phyloP scores from a whole-genome alignment of 495 filamentous ascomycete genomes.

The Xanthoparmelia taractica region DNA sequence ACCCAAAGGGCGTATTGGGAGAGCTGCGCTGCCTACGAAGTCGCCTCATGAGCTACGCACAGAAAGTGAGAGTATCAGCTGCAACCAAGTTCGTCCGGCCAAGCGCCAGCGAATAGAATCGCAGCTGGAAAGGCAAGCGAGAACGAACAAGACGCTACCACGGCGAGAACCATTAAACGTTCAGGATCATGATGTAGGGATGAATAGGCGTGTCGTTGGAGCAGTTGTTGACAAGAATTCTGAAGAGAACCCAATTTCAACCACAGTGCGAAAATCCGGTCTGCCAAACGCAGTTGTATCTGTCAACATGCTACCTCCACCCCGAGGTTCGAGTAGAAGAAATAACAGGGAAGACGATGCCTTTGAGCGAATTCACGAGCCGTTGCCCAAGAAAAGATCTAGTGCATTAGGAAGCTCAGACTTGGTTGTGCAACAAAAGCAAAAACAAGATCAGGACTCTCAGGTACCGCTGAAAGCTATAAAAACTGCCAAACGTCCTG shows the following conservation, averaged over 20 bases:
- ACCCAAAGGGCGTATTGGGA: constrained; percentile 42
- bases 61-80: constrained; percentile 24
- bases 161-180: background rate
- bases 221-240: background rate
- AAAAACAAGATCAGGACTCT: background rate
- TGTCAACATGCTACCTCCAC: background rate
- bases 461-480: background rate
- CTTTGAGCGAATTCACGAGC: background rate
- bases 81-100: constrained; percentile 31
- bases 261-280: background rate
- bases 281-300: background rate
- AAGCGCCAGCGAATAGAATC: constrained; percentile 41
- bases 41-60: constrained; percentile 46
- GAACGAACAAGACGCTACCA: background rate
- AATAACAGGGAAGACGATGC: background rate
- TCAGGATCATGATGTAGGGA: background rate
- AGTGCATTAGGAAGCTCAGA: background rate
- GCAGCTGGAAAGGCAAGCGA: background rate
- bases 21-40: constrained; percentile 32
- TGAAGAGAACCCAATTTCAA: background rate
- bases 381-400: background rate
- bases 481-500: background rate
- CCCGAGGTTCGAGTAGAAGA: background rate
- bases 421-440: background rate
- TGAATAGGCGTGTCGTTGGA: background rate